Base-by-base conservation (phyloP, 306 rosid genomes). In the Dalbergia cochinchinensis region DNA sequence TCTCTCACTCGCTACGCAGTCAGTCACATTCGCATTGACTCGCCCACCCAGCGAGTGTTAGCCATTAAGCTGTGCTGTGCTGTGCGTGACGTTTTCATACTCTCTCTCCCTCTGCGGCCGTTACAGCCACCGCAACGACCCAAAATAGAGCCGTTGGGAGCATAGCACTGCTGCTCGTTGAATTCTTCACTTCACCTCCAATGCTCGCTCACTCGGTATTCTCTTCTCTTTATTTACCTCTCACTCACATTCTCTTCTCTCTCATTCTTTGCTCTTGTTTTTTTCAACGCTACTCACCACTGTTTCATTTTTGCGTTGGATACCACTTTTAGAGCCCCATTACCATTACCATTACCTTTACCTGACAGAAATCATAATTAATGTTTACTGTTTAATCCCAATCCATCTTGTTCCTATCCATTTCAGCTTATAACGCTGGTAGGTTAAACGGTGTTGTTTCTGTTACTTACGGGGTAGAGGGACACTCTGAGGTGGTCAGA, bases 401-500 rank as follows among this genome's bases (percentile, higher is more conserved):
- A 13, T 8, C 35, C 53, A 47, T 35, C 42, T 73, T 47, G 19
- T 47, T 47, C 53, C 34, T 13, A 22, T 69, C 7, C 33, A 65
- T 59, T 33, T 44, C 8, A 11, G 39, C 31, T 19, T 54, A 6
- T 53, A 65, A 2, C 37, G n/a, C 80, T 11, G 13, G 54, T 57
- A 14, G 13, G 54, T 57, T 74, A 42, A 37, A 51, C 39, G 75
- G 34, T 26, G 31, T 7, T 73, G 51, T 66, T 60, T 47, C 47
- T 71, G 59, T 65, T 62, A 19, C 11, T 63, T 64, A 5, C 65
- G 15, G 37, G 9, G 59, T 31, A 79, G 51, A 82, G 72, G 58
- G 59, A 64, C 85, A 14, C 78, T 83, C 68, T 48, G 55, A 50
- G 60, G 13, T 47, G 60, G 11, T 71, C 86, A 86, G 98, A 91